Evolutionary conservation across 441 rosid species (phyloP).

Genomic region (Syzygium syzygioides): DNA sequence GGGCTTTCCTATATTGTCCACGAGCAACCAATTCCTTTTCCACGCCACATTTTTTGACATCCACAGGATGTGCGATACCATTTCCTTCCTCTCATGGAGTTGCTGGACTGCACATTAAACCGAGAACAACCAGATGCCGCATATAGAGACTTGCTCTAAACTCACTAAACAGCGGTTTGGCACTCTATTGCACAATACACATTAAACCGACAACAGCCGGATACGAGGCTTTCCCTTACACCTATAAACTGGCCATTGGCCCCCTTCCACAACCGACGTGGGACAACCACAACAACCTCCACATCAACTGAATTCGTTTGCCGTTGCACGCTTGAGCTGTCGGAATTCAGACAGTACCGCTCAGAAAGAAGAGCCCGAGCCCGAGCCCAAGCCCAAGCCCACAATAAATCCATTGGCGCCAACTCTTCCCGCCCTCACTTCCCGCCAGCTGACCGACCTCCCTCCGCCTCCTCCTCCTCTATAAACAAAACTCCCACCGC

Average conservation of each 20-base stretch:
- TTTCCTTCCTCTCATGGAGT: background rate
- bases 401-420: background rate
- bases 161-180: background rate
- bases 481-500: background rate
- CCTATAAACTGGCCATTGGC: too few relatives aligned
- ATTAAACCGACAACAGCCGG: too few relatives aligned
- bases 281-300: background rate
- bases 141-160: background rate
- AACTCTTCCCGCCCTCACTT: background rate
- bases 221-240: too few relatives aligned
- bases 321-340: background rate
- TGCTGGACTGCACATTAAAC: background rate
- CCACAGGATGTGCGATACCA: background rate
- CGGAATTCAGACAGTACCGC: background rate
- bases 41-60: background rate
- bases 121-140: background rate
- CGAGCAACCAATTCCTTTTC: fast-evolving
- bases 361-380: background rate
- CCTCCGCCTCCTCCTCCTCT: background rate
- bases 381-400: background rate
- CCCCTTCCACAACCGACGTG: too few relatives aligned
- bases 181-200: too few relatives aligned
- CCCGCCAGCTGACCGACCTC: background rate
- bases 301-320: background rate
- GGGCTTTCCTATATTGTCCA: background rate